phyloP scores from a whole-genome alignment of 1,139 yeast genomes.

The Lodderomyces oxycetoniae region DNA sequence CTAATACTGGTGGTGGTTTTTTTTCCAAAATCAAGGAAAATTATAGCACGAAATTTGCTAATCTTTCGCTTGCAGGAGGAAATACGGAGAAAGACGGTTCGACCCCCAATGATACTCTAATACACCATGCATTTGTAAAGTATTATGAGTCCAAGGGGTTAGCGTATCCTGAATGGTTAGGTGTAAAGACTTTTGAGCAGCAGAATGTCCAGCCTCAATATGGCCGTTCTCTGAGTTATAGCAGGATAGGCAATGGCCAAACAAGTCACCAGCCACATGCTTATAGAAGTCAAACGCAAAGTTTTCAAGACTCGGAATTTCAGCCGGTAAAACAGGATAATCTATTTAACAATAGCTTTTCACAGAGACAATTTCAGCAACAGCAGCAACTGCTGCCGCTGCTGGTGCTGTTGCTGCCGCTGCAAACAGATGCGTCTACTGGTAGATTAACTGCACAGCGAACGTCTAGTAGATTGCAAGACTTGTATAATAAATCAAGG shows the following conservation, averaged over 20 bases:
- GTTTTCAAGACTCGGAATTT: slow-evolving; percentile 13
- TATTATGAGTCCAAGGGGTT: slow-evolving; percentile 31
- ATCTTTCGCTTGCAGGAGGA: slow-evolving; percentile 23
- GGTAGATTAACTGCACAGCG: slow-evolving; percentile 20
- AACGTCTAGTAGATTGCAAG: slow-evolving; percentile 36
- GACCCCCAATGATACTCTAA: slow-evolving; percentile 36
- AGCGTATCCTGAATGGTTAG: slow-evolving; percentile 46
- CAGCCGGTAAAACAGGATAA: slow-evolving; percentile 29
- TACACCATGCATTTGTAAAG: slow-evolving; percentile 43
- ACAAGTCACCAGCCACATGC: slow-evolving; percentile 2
- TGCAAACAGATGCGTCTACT: not conserved
- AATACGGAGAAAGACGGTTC: slow-evolving; percentile 38
- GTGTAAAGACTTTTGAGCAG: slow-evolving; percentile 19
- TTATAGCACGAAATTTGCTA: slow-evolving; percentile 32
- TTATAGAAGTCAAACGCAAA: slow-evolving; percentile 2
- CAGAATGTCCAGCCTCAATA: slow-evolving; percentile 9
- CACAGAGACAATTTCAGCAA: slow-evolving; percentile 14
- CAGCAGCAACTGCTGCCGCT: slow-evolving; percentile 8
- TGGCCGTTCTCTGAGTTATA: slow-evolving; percentile 4
- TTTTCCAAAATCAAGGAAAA: slow-evolving; percentile 37
- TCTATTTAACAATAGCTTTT: slow-evolving; percentile 21
- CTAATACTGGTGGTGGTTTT: slow-evolving; percentile 18
- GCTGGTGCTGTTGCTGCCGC: too few relatives aligned
- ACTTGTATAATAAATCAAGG: slow-evolving; percentile 41
- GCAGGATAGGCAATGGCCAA: slow-evolving; percentile 3